These are phyloP conservation scores for Fusarium torulosum DNA, from an alignment of 2,329 filamentous ascomycete genomes.

Conservation along the genomic window DNA sequence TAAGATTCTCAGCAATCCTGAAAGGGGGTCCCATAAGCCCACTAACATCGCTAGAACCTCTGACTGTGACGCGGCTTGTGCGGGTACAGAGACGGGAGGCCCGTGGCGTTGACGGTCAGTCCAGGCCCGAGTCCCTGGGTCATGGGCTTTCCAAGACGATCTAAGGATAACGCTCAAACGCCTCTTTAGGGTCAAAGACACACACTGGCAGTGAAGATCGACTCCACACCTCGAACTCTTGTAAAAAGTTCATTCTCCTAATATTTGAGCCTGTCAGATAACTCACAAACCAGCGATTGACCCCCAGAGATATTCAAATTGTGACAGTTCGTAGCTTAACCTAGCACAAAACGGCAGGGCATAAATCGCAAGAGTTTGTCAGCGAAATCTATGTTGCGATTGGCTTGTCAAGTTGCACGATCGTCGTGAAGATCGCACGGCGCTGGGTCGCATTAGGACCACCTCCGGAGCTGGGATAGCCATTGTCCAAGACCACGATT, in stretches of 20 bases:
- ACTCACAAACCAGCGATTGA: constrained; percentile 23
- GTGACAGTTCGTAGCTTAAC: constrained; percentile 17
- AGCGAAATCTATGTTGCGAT: constrained; percentile 51
- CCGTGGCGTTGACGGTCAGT: constrained; percentile 46
- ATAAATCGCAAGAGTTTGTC: constrained; percentile 38
- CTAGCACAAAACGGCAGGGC: constrained; percentile 19
- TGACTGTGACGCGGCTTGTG: constrained; percentile 41
- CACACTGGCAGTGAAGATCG: background rate
- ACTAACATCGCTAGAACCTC: constrained; percentile 32
- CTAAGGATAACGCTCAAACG: constrained; percentile 26
- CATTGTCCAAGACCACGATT: constrained; percentile 36
- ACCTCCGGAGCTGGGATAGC: constrained; percentile 40
- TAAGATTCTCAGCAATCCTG: constrained; percentile 18
- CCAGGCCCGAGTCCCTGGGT: constrained; percentile 47
- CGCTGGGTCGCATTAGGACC: constrained; percentile 46
- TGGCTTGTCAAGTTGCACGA: constrained; percentile 51
- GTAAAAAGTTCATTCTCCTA: constrained; percentile 4
- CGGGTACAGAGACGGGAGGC: constrained; percentile 45
- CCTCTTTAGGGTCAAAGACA: constrained; percentile 25
- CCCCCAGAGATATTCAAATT: constrained; percentile 18
- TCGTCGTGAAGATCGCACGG: constrained; percentile 47
- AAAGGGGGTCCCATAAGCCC: constrained; percentile 29
- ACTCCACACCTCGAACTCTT: constrained; percentile 10
- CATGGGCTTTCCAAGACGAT: constrained; percentile 33
- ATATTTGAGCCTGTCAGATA: constrained; percentile 10